Evolutionary conservation across 345 rosid species (phyloP), one percentile per base, ranked within the genome.

Genomic region (Linum trigynum): DNA sequence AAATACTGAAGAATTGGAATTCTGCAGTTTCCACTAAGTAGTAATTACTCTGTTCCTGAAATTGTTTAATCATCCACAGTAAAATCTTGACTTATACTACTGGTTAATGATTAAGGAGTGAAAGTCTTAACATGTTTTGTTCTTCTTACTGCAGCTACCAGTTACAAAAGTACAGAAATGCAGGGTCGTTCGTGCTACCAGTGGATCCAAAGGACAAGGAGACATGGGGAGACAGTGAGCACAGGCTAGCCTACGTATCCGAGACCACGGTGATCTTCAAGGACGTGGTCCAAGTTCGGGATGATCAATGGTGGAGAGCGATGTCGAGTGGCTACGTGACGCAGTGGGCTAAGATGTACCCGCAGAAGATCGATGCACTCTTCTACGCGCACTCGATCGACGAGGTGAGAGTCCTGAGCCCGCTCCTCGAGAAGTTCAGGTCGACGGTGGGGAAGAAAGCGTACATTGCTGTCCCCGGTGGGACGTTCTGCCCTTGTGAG

Each of bases 151-250:
- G 85, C 87, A 94, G 99, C 76, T 88, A 90, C 65, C 99, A 94
- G 89, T 96, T 94, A 51, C 99, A 94, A 65, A 94, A 94, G 73
- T 94, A 94, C 75, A 85, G 97, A 67, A 81, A 84, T 41, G 97
- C 97, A 2, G 86, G 88, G 39, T 94, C 99, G 1, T 90, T 82
- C 69, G 99, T 94, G 16, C 92, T 94, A 36, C 99, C 99, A 0
- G 95, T 88, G 6, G 95, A 94, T 60, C 92, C 90, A 3, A 80
- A 79, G 0, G 92, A 94, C 77, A 88, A 78, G 68, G 95, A 90
- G 72, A 90, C 99, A 5, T 90, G 99, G 97, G 99, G 97, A 42
- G 99, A 94, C 65, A 90, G 99, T 67, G 99, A 94, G 65, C 99
- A 94, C 57, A 82, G 99, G 55, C 88, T 94, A 42, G 99, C 99